Percentiles rank a stretch among this genome's conserved stretches.
Evolutionary conservation across 768 basidiomycete species (phyloP).

Genomic region (Cyclocybe cylindracea): DNA sequence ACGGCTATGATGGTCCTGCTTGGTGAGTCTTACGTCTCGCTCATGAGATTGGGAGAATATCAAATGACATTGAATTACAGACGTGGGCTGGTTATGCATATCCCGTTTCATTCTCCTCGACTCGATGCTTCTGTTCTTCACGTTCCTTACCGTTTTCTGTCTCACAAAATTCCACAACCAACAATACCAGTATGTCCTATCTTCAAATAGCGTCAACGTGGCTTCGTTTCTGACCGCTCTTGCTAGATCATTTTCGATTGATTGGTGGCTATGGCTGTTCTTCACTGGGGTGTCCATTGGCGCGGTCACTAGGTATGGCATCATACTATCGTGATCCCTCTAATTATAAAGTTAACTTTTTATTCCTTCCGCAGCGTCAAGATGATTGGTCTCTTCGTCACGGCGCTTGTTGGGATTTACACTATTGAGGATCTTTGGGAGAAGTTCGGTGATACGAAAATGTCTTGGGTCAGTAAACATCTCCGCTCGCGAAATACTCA

Average conservation of each 20-base stretch:
- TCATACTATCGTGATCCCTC: neutral
- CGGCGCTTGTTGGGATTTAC: constrained; percentile 91
- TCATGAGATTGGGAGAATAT: neutral
- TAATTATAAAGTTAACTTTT: neutral
- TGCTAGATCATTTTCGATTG: constrained; percentile 83
- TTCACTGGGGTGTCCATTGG: constrained; percentile 95
- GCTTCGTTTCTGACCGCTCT: constrained; percentile 9
- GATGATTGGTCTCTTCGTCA: constrained; percentile 95
- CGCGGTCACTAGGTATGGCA: constrained; percentile 79
- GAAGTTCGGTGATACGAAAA: constrained; percentile 93
- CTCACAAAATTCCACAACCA: constrained; percentile 97
- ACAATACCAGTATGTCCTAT: constrained; percentile 76
- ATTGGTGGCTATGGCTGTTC: constrained; percentile 98
- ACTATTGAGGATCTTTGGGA: constrained; percentile 99
- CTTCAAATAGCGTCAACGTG: neutral
- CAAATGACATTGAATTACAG: constrained; percentile 38
- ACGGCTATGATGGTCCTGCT: constrained; percentile 92
- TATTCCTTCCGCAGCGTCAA: constrained; percentile 68
- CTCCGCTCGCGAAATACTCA: neutral
- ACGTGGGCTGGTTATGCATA: constrained; percentile 96
- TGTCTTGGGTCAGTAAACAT: constrained; percentile 71
- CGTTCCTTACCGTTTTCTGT: constrained; percentile 94
- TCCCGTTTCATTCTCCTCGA: constrained; percentile 97
- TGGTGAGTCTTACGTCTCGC: constrained; percentile 51
- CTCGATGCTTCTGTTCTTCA: constrained; percentile 99